phyloP scores from a whole-genome alignment of 2,329 filamentous ascomycete genomes.

The Lecanicillium sp. region DNA sequence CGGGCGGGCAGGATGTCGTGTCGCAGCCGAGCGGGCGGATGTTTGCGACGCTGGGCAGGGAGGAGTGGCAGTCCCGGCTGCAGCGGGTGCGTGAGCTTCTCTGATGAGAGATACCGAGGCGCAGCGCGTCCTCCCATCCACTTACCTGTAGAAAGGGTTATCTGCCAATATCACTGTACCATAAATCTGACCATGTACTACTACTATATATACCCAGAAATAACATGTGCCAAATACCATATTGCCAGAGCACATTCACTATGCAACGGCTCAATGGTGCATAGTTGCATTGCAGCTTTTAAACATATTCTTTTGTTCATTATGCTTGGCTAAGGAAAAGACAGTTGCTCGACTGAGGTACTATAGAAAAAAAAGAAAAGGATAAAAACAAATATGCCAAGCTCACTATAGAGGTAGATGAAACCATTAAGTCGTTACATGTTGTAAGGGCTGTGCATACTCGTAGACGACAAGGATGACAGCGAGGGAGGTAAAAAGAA shows the following conservation, averaged over 20 bases:
- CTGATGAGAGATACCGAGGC: background rate
- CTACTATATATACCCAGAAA: background rate
- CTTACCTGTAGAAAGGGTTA: no score
- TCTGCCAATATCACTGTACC: no score
- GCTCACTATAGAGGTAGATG: constrained; percentile 1
- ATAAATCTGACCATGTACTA: constrained; percentile 7
- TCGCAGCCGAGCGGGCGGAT: constrained; percentile 25
- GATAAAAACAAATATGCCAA: constrained; percentile 6
- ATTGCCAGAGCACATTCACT: no score
- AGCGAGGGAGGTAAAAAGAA: background rate
- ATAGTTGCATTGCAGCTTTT: background rate
- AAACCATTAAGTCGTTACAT: constrained; percentile 19
- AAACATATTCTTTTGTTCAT: background rate
- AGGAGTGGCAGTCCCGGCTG: constrained; percentile 29
- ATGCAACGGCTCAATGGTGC: no score
- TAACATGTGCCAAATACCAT: background rate
- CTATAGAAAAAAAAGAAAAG: constrained; percentile 1
- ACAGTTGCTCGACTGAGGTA: background rate
- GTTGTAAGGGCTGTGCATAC: constrained; percentile 3
- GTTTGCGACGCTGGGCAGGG: constrained; percentile 29
- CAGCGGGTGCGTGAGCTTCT: background rate
- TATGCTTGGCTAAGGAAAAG: constrained; percentile 3
- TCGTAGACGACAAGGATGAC: background rate
- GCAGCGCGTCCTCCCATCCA: no score
- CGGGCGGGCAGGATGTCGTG: constrained; percentile 25